Base-by-base conservation (phyloP, 768 basidiomycete genomes). In the Chalciporus chontae region DNA sequence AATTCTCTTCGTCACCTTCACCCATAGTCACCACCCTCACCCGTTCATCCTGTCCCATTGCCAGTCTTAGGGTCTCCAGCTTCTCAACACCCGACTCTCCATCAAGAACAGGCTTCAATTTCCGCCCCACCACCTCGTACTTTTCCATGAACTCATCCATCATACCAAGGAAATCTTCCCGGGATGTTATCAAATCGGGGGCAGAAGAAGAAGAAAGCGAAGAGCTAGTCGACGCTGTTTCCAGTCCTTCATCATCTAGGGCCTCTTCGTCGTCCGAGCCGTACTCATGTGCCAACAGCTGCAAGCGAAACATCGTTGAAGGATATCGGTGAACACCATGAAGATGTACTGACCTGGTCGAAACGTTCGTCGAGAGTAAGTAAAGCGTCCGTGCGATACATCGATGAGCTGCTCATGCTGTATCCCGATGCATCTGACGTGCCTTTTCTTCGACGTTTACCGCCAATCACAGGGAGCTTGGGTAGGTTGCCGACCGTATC, bases 381-480 rank as follows among this genome's bases (percentile, higher is more conserved):
- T 24, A 98, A 70, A 1, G 91, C 85, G 58, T 93, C 87, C 56
- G 90, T 98, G 40, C 96, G 82, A 71, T 82, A 89, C 89, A 98
- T 92, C 13, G 92, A 92, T 3, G 92, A 93, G 60, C 91, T 94
- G 66, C 90, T 95, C 94, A 99, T 97, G 64, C 88, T 91, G 75
- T 95, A 95, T 11, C 91, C 94, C 18, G 90, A 92, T 8, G 90
- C 93, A 54, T 92, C 87, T 44, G 89, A 92, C 0, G 83, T 75
- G 3, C 83, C 84, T 58, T 84, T 84, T 55, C 83, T 75, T 62
- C 87, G 73, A 62, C 83, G 79, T 70, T 83, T 82, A 5, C 87
- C 85, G 14, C 92, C 87, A 43, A 85, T 75, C 48, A 95, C 87
- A n/a, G 85, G 81, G 57, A 93, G 77, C 43, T 74, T 75, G 10